Percentiles rank a stretch among this genome's conserved stretches.
Conservation (phyloP, 2,329 filamentous ascomycete species). For the Cytospora piceae region DNA sequence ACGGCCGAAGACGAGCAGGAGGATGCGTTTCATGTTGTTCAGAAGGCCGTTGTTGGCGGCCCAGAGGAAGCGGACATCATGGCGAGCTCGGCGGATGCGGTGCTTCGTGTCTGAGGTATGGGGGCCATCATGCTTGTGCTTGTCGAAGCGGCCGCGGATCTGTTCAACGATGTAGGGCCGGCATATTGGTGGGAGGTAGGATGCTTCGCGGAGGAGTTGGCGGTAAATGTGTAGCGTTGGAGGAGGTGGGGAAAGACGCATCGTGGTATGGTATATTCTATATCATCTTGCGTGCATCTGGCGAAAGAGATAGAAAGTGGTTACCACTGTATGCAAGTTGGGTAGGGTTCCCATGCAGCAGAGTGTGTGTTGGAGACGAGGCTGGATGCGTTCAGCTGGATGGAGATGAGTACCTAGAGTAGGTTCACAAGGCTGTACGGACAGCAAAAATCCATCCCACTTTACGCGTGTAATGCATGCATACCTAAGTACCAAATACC, state of each 20-base stretch:
- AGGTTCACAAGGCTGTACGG: no score
- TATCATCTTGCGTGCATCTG: slow-evolving; percentile 18
- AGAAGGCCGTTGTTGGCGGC: slow-evolving; percentile 58
- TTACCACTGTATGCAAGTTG: background rate
- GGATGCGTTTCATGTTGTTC: slow-evolving; percentile 50
- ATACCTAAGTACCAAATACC: background rate
- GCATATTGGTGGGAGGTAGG: slow-evolving; percentile 60
- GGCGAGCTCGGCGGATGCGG: slow-evolving; percentile 47
- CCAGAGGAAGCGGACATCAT: slow-evolving; percentile 52
- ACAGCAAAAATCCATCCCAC: no score
- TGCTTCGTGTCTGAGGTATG: slow-evolving; percentile 10
- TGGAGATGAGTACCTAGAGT: no score
- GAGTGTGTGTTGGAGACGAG: background rate
- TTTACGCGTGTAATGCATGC: no score
- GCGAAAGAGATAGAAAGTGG: slow-evolving; percentile 31
- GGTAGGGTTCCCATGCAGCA: background rate
- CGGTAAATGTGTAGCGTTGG: slow-evolving; percentile 55
- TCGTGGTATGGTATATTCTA: slow-evolving; percentile 33
- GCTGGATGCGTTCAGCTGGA: background rate
- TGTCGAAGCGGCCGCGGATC: slow-evolving; percentile 53
- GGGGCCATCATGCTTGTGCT: slow-evolving; percentile 38
- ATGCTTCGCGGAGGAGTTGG: slow-evolving; percentile 62
- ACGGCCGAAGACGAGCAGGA: slow-evolving; percentile 57
- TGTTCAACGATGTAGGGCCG: slow-evolving; percentile 47
- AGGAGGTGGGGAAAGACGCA: slow-evolving; percentile 41